Base-by-base conservation (phyloP, 768 basidiomycete genomes). In the Rhodotorula taiwanensis region DNA sequence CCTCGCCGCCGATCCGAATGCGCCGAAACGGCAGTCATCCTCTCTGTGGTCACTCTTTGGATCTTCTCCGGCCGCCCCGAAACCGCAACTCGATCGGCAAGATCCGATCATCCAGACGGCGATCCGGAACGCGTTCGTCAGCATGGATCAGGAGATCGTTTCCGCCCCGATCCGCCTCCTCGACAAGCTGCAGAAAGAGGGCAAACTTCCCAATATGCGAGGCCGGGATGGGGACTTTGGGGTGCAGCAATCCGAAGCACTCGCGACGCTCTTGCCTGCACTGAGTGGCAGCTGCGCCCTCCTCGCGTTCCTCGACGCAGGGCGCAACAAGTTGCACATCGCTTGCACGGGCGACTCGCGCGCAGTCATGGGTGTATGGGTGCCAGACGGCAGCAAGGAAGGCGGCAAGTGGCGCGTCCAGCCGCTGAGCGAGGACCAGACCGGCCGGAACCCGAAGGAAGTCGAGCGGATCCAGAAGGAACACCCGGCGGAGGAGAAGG, bases 401-500 rank as follows among this genome's bases (percentile, higher is more conserved):
- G 60, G 58, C 34, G 63, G 67, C 7, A 80, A 79, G 55, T 99
- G 95, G 95, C 82, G 85, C 50, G 87, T 92, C 34, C 90, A 95
- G 74, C 89, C 89, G n/a, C 80, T 99, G 65, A 89, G 83, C 33
- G 91, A 97, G 75, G 95, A 98, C 73, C 93, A 97, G 79, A 97
- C 93, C 11, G 95, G 91, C 43, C 83, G 89, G 69, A 97, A 91
- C 74, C 84, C 82, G 21, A 85, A 83, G 50, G 95, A 99, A 76
- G 78, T 86, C 30, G 81, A 81, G 74, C 83, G 92, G 93, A 81
- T 95, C 39, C 85, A 82, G 70, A 83, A 83, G 13, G 89, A 93
- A 75, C 91, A 95, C 70, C 91, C 91, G 10, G 74, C 79, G 49
- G 83, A 84, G 53, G 90, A 93, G 76, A 81, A 81, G 34, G 79